These are phyloP conservation scores for Ramaria rubella DNA, from an alignment of 768 basidiomycete genomes.

Conservation along the genomic window DNA sequence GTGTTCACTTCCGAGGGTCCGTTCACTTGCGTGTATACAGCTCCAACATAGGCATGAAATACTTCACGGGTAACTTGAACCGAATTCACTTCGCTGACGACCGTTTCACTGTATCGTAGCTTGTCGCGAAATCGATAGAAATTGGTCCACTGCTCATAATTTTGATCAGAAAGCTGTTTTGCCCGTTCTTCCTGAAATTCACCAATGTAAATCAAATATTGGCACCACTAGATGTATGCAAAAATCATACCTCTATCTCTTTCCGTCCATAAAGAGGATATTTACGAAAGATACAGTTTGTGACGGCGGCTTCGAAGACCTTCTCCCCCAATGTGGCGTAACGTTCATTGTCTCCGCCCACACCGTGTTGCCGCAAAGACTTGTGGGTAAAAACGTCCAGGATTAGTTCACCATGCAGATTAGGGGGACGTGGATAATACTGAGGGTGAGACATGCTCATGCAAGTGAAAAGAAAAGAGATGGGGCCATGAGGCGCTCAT, in stretches of 20 bases:
- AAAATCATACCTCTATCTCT: slow-evolving; percentile 39
- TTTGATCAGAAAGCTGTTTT: slow-evolving; percentile 31
- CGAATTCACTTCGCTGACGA: slow-evolving; percentile 29
- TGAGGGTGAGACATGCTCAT: not conserved
- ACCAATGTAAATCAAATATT: not conserved
- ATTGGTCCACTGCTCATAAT: slow-evolving; percentile 43
- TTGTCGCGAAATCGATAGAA: slow-evolving; percentile 47
- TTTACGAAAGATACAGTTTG: slow-evolving; percentile 42
- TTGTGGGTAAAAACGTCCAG: slow-evolving; percentile 54
- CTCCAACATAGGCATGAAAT: slow-evolving; percentile 60
- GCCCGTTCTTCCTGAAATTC: slow-evolving; percentile 24
- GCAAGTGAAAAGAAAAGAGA: not conserved
- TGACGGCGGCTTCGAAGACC: slow-evolving; percentile 46
- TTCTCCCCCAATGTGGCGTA: slow-evolving; percentile 51
- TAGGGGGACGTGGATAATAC: not conserved
- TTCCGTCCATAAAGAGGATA: slow-evolving; percentile 36
- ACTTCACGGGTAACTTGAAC: slow-evolving; percentile 41
- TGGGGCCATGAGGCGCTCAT: too few species aligned
- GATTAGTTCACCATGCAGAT: slow-evolving; percentile 33
- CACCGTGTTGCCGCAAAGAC: slow-evolving; percentile 35
- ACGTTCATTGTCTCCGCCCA: slow-evolving; percentile 47
- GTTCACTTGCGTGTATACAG: slow-evolving; percentile 47
- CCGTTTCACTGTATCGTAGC: slow-evolving; percentile 41
- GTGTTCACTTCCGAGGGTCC: slow-evolving; percentile 42
- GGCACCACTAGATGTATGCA: not conserved